Evolutionary conservation across 768 basidiomycete genomes (phyloP), one percentile per base, ranked within the genome.

Genomic region (Asterophora lycoperdoides): DNA sequence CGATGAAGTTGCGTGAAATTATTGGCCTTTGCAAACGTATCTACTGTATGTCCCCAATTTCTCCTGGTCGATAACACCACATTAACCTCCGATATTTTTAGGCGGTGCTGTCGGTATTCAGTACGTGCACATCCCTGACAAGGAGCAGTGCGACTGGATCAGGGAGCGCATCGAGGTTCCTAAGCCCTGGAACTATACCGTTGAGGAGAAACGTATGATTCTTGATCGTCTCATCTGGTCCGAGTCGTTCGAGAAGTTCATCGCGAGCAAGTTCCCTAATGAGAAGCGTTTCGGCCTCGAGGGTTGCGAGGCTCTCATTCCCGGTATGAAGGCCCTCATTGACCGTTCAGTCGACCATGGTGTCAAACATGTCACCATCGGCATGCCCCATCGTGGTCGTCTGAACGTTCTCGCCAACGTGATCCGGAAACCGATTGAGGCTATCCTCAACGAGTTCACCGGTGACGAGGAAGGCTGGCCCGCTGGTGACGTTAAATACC

Each of bases 141-240:
- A 95, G 75, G 91, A 94, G 56, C 91, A 99, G 65, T 99, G 96
- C 64, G 94, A 99, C 70, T 99, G 96, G 96, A 94, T 99, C 60
- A 80, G 96, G 56, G 92, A 93, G 64, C 89, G 96, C 51, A 77
- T 98, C 38, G 96, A 99, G 68, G 84, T 86, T 13, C 96, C 96
- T 1, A 86, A 89, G 60, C 95, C 95, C 6, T 97, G 93, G 93
- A 92, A 93, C 61, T 99, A 98, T 72, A 90, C 89, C 44, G 80
- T 94, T 44, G 96, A 99, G 60, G 96, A 99, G 75, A 99, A 98
- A 71, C 86, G 93, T 40, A 94, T 98, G 90, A 94, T 99, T 56
- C 81, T 99, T 48, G 96, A 99, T 72, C 90, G 96, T 52, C 86
- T 97, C 59, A 97, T 98, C 65, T 99, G 96, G 96, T 98, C 95